These are phyloP conservation scores for Lactarius deliciosus DNA, from an alignment of 768 basidiomycete species.

Conservation along the genomic window DNA sequence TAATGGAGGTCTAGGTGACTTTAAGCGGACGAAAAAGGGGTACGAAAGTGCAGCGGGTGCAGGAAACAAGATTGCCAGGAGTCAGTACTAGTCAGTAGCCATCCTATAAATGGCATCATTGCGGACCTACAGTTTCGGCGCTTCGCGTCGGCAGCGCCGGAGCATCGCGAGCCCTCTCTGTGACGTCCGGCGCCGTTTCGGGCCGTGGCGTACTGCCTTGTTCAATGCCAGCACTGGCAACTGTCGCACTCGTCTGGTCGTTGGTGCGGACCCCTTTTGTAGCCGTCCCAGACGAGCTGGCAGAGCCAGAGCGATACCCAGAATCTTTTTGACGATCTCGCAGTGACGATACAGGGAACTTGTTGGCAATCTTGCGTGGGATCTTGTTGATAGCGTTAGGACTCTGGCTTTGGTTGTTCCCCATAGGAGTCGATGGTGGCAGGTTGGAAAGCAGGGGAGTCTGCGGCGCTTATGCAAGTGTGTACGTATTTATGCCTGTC, in stretches of 20 bases:
- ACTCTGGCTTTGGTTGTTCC: slow-evolving; percentile 25
- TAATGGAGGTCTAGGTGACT: slow-evolving; percentile 9
- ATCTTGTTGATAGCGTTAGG: slow-evolving; percentile 6
- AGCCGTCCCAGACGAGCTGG: slow-evolving; percentile 20
- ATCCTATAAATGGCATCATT: slow-evolving; percentile 14
- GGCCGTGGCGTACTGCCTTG: slow-evolving; percentile 9
- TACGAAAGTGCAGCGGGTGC: neutral
- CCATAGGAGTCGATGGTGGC: slow-evolving; percentile 27
- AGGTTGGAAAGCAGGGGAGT: slow-evolving; percentile 7
- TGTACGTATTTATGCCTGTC: slow-evolving; percentile 23
- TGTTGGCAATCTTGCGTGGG: slow-evolving; percentile 12
- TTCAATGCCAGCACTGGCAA: slow-evolving; percentile 8
- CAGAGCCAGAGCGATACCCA: slow-evolving; percentile 24
- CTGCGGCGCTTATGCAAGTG: slow-evolving; percentile 22
- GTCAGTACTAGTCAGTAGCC: neutral
- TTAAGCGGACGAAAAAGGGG: neutral
- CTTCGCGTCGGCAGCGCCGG: slow-evolving; percentile 16
- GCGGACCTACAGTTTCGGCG: slow-evolving; percentile 20
- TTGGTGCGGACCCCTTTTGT: slow-evolving; percentile 11
- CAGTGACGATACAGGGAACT: neutral
- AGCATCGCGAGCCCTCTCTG: neutral
- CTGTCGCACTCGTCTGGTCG: neutral
- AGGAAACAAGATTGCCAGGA: neutral
- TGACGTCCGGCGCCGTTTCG: slow-evolving; percentile 19
- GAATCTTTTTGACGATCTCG: slow-evolving; percentile 24